Conservation (phyloP, 306 rosid genomes). For the Heteromeles arbutifolia region DNA sequence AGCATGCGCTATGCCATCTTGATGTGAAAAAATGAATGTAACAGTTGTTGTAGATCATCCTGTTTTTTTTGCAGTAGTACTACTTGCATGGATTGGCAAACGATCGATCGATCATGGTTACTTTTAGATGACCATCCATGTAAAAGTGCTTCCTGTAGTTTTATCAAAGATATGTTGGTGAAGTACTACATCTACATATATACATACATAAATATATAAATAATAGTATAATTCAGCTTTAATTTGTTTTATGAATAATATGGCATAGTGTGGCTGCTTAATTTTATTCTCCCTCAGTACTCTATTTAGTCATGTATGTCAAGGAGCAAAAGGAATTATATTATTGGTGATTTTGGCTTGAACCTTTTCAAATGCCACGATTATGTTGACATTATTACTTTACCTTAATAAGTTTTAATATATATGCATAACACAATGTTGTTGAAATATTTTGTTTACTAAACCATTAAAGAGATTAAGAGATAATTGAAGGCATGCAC, state of each 20-base stretch:
- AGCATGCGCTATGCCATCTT: constrained; percentile 98
- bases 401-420: not conserved
- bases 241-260: not conserved
- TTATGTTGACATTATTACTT: not conserved
- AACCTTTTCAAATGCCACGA: not conserved
- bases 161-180: not conserved
- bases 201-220: not conserved
- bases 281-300: not conserved
- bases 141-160: not conserved
- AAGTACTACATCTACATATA: not conserved
- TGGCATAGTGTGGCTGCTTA: not conserved
- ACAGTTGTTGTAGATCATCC: not conserved
- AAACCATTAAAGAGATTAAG: not conserved
- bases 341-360: not conserved
- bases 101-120: not conserved
- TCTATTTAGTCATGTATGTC: not conserved
- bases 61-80: not conserved
- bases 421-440: not conserved
- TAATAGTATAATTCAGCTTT: not conserved
- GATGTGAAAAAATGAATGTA: constrained; percentile 37
- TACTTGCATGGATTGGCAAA: constrained; percentile 1
- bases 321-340: not conserved
- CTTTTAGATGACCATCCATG: not conserved
- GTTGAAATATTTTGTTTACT: not conserved
- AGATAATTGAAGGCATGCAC: not conserved